Base-by-base conservation (phyloP, 2,329 filamentous ascomycete species). In the Periconia sp. region DNA sequence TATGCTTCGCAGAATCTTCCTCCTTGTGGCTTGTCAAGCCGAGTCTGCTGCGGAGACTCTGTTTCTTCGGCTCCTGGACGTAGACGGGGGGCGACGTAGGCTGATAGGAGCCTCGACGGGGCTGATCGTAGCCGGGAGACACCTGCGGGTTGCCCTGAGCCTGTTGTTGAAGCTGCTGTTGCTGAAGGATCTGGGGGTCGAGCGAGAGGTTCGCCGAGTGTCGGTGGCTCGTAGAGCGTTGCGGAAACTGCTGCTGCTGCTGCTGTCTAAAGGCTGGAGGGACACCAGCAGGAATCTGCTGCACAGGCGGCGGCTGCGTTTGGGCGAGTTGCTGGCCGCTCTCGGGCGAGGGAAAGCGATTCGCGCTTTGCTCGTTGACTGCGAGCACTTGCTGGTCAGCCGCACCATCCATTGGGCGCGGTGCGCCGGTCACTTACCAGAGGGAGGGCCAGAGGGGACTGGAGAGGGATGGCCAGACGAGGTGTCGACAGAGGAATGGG, bases 401-500 rank as follows among this genome's bases (percentile, higher is more conserved):
- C 55, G 57, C 59, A 61, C 52, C 45, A 53, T 41, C 50, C 40
- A 59, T 58, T 60, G 59, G 54, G 42, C 39, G 37, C 48, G 50
- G 45, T 24, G 12, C 10, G 18, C 15, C 31, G 19, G 17, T 45
- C 52, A 60, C 56, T 56, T 53, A 63, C 59, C 35, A 29, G 40
- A 57, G 57, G 65, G 37, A 31, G 32, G 57, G 61, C 65, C 59
- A 56, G 66, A 63, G 12, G 62, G 61, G 31, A 65, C 59, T 28
- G 67, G 63, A 40, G 64, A 66, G 18, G 59, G 52, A 36, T 66
- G 66, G 31, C 63, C 66, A 44, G 64, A 60, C 32, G 61, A 54
- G 29, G 47, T 61, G 51, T 68, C 67, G 43, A 69, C 61, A 34
- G 68, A 68, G 31, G 61, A 58, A 50, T 70, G 66, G 57, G 68